These are phyloP conservation scores for Galerina sulciceps DNA, from an alignment of 768 basidiomycete species.

Conservation along the genomic window DNA sequence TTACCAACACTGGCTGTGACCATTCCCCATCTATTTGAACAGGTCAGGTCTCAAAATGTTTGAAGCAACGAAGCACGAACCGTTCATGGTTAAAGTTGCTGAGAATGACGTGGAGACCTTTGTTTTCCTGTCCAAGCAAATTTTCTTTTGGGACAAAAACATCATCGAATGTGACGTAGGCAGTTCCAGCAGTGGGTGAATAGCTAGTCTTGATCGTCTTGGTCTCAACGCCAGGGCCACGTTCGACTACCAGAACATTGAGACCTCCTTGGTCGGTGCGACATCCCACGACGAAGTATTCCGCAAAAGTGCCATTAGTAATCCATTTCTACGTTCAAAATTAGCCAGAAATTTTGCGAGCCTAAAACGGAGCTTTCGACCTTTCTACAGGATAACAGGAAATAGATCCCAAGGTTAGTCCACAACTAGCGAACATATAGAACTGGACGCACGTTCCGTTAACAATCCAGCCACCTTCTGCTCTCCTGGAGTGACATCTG, in stretches of 20 bases:
- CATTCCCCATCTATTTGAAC: slow-evolving; percentile 64
- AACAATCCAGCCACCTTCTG: slow-evolving; percentile 78
- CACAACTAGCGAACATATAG: background rate
- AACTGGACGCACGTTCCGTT: slow-evolving; percentile 66
- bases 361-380: slow-evolving; percentile 45
- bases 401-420: background rate
- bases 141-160: slow-evolving; percentile 88
- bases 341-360: background rate
- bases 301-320: slow-evolving; percentile 75
- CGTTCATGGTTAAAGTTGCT: slow-evolving; percentile 92
- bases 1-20: slow-evolving; percentile 54
- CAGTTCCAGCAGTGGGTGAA: slow-evolving; percentile 86
- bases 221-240: slow-evolving; percentile 66
- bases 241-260: slow-evolving; percentile 32
- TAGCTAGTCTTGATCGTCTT: slow-evolving; percentile 78
- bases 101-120: slow-evolving; percentile 46
- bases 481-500: slow-evolving; percentile 71
- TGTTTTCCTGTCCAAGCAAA: slow-evolving; percentile 59
- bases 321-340: slow-evolving; percentile 67
- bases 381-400: slow-evolving; percentile 33
- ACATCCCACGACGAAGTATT: slow-evolving; percentile 72
- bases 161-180: slow-evolving; percentile 81
- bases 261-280: slow-evolving; percentile 49
- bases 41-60: slow-evolving; percentile 9
- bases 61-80: slow-evolving; percentile 42